phyloP scores from a whole-genome alignment of 768 basidiomycete species.

The Kwoniella heveanensis region DNA sequence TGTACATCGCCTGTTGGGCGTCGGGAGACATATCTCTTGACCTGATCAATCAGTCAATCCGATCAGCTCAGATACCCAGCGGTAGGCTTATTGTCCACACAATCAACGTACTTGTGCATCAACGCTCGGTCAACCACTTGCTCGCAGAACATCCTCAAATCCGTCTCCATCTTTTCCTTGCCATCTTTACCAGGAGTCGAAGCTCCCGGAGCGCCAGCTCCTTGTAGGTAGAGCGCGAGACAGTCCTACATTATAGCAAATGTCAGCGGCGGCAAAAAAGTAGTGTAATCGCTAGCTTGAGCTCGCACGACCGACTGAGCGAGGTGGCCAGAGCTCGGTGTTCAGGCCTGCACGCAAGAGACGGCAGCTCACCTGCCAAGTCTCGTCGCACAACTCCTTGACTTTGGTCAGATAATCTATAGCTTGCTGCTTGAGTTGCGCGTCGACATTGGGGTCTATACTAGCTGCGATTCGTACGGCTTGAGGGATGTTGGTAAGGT shows the following conservation, averaged over 20 bases:
- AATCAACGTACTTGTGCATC: constrained; percentile 59
- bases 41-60: constrained; percentile 43
- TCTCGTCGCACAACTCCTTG: constrained; percentile 68
- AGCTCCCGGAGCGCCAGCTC: constrained; percentile 53
- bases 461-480: constrained; percentile 88
- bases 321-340: neutral
- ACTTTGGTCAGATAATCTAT: constrained; percentile 77
- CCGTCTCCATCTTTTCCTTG: constrained; percentile 51
- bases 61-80: constrained; percentile 50
- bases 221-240: constrained; percentile 55
- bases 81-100: constrained; percentile 33
- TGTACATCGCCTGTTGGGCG: constrained; percentile 61
- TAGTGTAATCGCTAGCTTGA: too few relatives aligned
- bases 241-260: constrained; percentile 44
- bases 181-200: constrained; percentile 52
- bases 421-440: constrained; percentile 76
- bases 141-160: constrained; percentile 54
- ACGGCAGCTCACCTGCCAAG: constrained; percentile 77
- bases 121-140: constrained; percentile 55
- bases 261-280: too few relatives aligned
- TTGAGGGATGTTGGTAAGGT: constrained; percentile 55
- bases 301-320: too few relatives aligned
- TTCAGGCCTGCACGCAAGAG: neutral
- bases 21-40: constrained; percentile 45
- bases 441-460: constrained; percentile 58